Conservation (phyloP, 2,329 filamentous ascomycete genomes). For the Ophiostoma himal-ulmi region DNA sequence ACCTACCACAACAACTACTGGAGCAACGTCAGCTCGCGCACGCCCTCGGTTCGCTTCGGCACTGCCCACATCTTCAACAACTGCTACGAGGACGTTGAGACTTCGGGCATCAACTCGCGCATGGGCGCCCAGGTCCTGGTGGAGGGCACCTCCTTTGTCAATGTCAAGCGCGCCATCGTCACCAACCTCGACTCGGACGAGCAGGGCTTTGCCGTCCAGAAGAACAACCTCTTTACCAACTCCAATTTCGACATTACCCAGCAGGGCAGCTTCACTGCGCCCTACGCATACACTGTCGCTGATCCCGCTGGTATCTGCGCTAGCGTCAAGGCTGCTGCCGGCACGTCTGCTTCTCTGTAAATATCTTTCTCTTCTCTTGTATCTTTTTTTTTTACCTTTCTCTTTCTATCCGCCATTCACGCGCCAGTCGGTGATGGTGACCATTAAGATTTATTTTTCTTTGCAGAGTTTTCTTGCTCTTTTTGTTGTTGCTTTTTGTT, state of each 20-base stretch:
- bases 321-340: background rate
- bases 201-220: background rate
- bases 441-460: background rate
- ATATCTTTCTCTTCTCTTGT: background rate
- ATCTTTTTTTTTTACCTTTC: background rate
- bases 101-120: conserved; percentile 7
- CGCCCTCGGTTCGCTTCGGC: conserved; percentile 1
- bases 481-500: background rate
- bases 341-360: background rate
- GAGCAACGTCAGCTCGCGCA: conserved; percentile 8
- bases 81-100: background rate
- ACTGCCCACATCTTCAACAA: conserved; percentile 7
- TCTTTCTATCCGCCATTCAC: background rate
- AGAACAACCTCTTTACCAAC: conserved; percentile 6
- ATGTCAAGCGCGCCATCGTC: background rate
- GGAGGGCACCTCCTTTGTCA: conserved; percentile 2
- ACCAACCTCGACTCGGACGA: conserved; percentile 1
- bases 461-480: background rate
- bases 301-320: background rate
- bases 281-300: background rate
- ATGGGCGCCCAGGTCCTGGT: conserved; percentile 5
- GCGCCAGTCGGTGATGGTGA: background rate
- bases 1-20: conserved; percentile 10
- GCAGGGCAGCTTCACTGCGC: background rate
- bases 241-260: background rate